Base-by-base conservation (phyloP, 768 basidiomycete species). In the Hypholoma sublateritium region DNA sequence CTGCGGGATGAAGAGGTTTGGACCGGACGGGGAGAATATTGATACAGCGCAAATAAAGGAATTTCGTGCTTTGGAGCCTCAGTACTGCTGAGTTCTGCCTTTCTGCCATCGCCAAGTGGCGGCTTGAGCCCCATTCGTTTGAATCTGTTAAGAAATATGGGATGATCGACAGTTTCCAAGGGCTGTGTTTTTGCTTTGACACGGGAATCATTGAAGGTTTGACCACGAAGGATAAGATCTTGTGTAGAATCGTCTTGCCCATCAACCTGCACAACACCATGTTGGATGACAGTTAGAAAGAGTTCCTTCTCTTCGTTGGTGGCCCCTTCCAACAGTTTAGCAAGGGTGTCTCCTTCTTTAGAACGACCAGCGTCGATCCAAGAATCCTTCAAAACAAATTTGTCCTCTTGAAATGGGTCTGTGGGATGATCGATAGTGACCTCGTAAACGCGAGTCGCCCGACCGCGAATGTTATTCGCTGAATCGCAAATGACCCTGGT, bases 211-310 rank as follows among this genome's bases (percentile, higher is more conserved):
- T 32, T 32, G 28, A 42, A 42, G 4, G 14, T 42, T 42, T 50
- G 28, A 37, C 32, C 2, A 21, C 17, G 25, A 7, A 50, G 35
- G 5, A 53, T 53, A 2, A 53, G 39, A 11, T 53, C 39, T 24
- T 42, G 6, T 12, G 51, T 53, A 21, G 51, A 53, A 21, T 53
- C 51, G 21, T 42, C 24, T 13, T 43, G 39, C 2, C 21, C 37
- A 22, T 53, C 52, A 43, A 53, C 16, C 19, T 43, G 37, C 21
- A 53, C 52, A 12, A 42, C 52, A 5, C 41, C 52, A n/a, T 53
- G 52, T n/a, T 53, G 39, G 13, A 19, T 16, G 13, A 42, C 12
- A 5, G 52, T 53, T 37, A 53, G 41, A 17, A 53, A 53, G n/a
- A 42, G 37, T 19, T 53, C 35, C 22, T 25, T 39, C 24, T 53